These are phyloP conservation scores for Babesia sp. DNA, from an alignment of 169 alveolate genomes.

Conservation along the genomic window DNA sequence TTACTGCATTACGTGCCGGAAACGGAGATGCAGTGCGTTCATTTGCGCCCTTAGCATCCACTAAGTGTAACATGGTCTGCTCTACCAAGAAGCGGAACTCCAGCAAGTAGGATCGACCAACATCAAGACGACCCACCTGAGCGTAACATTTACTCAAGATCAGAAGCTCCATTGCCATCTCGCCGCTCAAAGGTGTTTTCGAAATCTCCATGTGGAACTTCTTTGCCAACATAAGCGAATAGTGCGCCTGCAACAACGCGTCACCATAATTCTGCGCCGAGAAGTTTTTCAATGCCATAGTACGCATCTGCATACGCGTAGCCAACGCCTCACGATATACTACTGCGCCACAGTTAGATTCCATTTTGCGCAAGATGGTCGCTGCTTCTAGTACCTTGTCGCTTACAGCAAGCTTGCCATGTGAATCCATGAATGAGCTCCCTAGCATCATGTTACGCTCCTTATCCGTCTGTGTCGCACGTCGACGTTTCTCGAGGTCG, in stretches of 20 bases:
- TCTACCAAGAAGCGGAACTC: slow-evolving; percentile 81
- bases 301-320: slow-evolving; percentile 62
- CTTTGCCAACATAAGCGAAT: slow-evolving; percentile 63
- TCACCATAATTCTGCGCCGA: slow-evolving; percentile 56
- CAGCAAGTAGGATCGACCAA: slow-evolving; percentile 73
- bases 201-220: slow-evolving; percentile 57
- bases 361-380: slow-evolving; percentile 46
- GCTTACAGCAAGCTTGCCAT: slow-evolving; percentile 7
- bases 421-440: slow-evolving; percentile 15
- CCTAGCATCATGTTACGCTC: slow-evolving; percentile 56
- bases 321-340: slow-evolving; percentile 68
- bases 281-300: slow-evolving; percentile 56
- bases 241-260: slow-evolving; percentile 62
- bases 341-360: slow-evolving; percentile 41
- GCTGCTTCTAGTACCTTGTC: slow-evolving; percentile 63
- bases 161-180: slow-evolving; percentile 83
- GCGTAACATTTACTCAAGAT: slow-evolving; percentile 81
- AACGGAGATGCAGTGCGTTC: slow-evolving; percentile 4
- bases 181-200: slow-evolving; percentile 62
- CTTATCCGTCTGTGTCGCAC: slow-evolving; percentile 52
- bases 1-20: slow-evolving; percentile 21
- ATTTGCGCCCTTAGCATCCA: slow-evolving; percentile 19
- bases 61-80: slow-evolving; percentile 73
- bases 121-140: slow-evolving; percentile 72
- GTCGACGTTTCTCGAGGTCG: slow-evolving; percentile 61